These are phyloP conservation scores for Termitomyces titanicus DNA, from an alignment of 768 basidiomycete species.

Conservation along the genomic window DNA sequence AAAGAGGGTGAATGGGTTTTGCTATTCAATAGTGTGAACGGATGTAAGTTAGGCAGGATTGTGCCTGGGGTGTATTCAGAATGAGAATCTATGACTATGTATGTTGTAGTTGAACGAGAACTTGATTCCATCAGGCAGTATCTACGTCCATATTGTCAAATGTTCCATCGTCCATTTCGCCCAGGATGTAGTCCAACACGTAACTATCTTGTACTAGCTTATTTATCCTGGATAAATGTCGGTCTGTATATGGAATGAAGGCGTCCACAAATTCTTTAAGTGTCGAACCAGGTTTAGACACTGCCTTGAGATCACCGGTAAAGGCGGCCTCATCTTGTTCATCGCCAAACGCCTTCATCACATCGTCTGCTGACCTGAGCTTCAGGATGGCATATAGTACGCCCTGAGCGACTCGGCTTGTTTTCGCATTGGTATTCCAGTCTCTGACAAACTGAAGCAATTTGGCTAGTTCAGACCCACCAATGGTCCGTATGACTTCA, in stretches of 20 bases:
- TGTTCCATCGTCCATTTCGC: conserved; percentile 84
- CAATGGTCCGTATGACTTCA: conserved; percentile 71
- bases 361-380: conserved; percentile 67
- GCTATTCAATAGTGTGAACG: conserved; percentile 69
- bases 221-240: conserved; percentile 85
- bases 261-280: conserved; percentile 80
- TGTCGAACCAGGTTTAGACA: conserved; percentile 24
- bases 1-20: conserved; percentile 60
- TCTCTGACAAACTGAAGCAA: conserved; percentile 79
- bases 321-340: conserved; percentile 31
- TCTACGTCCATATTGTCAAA: conserved; percentile 52
- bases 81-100: neutral
- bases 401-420: conserved; percentile 79
- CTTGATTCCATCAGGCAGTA: conserved; percentile 6
- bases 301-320: conserved; percentile 14
- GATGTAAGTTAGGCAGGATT: conserved; percentile 59
- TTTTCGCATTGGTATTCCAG: conserved; percentile 96
- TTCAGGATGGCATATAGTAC: conserved; percentile 81
- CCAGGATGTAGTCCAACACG: conserved; percentile 84
- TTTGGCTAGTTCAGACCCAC: conserved; percentile 70
- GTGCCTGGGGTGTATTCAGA: conserved; percentile 3
- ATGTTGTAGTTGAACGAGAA: neutral
- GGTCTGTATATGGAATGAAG: conserved; percentile 90
- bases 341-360: conserved; percentile 62
- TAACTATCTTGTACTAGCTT: conserved; percentile 92